Percentiles rank a stretch among this genome's conserved stretches.
Conservation (phyloP, 2,329 filamentous ascomycete species). For the Fusarium chuoi region DNA sequence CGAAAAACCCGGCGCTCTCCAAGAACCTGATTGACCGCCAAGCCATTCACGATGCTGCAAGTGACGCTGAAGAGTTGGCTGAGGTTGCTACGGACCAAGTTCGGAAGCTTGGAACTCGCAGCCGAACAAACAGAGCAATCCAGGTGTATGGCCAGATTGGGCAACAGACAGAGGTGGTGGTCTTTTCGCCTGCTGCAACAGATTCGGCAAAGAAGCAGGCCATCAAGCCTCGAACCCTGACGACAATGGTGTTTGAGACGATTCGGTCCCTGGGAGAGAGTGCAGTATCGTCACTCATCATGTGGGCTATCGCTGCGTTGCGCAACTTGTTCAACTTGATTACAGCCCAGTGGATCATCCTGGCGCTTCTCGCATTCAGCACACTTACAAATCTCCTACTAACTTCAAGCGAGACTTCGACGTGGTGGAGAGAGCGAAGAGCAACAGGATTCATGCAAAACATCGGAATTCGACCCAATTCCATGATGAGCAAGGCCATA, state of each 20-base stretch:
- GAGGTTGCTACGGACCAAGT: conserved; percentile 83
- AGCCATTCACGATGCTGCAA: conserved; percentile 79
- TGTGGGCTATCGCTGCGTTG: conserved; percentile 76
- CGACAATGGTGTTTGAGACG: conserved; percentile 77
- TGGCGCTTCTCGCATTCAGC: conserved; percentile 76
- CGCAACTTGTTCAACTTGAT: conserved; percentile 74
- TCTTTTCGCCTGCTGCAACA: conserved; percentile 64
- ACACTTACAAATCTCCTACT: conserved; percentile 78
- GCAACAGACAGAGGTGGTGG: conserved; percentile 70
- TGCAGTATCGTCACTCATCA: conserved; percentile 78
- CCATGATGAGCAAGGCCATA: conserved; percentile 84
- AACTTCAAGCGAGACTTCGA: conserved; percentile 75
- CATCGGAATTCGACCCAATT: conserved; percentile 81
- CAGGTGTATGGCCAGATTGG: conserved; percentile 83
- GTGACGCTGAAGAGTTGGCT: conserved; percentile 78
- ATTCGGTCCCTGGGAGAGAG: conserved; percentile 79
- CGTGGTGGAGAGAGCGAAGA: conserved; percentile 87
- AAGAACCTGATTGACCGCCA: conserved; percentile 72
- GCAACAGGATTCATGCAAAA: conserved; percentile 83
- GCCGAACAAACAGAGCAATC: conserved; percentile 79
- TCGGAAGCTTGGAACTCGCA: conserved; percentile 76
- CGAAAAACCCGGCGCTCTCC: conserved; percentile 69
- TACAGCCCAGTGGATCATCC: conserved; percentile 78
- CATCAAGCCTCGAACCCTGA: conserved; percentile 70
- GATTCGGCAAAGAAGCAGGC: conserved; percentile 64